These are phyloP conservation scores for Gossypium ekmanianum DNA, from an alignment of 345 rosid species.

Conservation along the genomic window DNA sequence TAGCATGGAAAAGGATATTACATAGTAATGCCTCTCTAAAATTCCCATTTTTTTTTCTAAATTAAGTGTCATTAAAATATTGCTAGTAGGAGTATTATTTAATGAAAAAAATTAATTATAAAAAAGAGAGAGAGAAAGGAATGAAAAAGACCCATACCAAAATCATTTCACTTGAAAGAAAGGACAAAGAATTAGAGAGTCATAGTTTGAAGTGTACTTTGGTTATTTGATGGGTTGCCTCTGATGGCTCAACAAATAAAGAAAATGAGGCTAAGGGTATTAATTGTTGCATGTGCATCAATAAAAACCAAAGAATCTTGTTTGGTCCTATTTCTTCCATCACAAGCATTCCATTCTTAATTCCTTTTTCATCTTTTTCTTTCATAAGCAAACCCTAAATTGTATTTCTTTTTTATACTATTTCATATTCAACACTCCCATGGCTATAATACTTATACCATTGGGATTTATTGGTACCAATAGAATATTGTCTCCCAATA, in stretches of 20 bases:
- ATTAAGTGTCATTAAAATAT: neutral
- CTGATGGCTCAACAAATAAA: constrained; percentile 53
- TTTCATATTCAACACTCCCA: too few species aligned
- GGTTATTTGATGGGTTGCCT: constrained; percentile 21
- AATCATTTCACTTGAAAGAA: constrained; percentile 21
- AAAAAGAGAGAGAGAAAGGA: neutral
- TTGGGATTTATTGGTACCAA: neutral
- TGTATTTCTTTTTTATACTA: too few species aligned
- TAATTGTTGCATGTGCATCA: constrained; percentile 53
- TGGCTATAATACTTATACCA: neutral
- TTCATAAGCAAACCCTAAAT: constrained; percentile 24
- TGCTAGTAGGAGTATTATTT: neutral
- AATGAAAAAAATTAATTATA: too few species aligned
- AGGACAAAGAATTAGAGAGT: constrained; percentile 30
- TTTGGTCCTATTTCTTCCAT: constrained; percentile 40
- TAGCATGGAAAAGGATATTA: constrained; percentile 9
- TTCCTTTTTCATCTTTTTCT: constrained; percentile 23
- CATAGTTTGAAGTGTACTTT: constrained; percentile 26
- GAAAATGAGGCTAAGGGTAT: constrained; percentile 38
- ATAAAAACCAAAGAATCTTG: constrained; percentile 35
- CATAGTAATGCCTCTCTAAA: neutral
- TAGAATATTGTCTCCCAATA: neutral
- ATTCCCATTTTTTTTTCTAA: neutral
- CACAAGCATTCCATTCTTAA: constrained; percentile 37
- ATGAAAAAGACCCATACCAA: constrained; percentile 43